Evolutionary conservation across 2,329 filamentous ascomycete genomes (phyloP), one percentile per base, ranked within the genome.

Genomic region (Penicillium sp.): DNA sequence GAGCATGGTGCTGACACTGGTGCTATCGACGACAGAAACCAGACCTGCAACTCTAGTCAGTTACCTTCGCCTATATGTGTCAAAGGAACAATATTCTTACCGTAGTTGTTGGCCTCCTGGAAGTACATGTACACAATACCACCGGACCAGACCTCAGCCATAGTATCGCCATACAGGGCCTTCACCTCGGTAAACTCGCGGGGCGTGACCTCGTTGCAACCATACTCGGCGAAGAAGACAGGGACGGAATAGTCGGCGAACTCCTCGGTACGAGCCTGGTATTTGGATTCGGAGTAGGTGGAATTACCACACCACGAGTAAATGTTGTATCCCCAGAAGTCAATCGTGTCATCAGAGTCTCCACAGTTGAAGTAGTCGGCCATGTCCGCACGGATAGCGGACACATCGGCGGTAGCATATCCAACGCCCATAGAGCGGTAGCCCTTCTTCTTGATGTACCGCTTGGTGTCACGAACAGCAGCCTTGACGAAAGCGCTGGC

Each of bases 251-350:
- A 97, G 73, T 88, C 85, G 59, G 82, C 77, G 80, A 96, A 97
- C 79, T 96, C 93, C 61, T 89, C 78, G 65, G 91, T 91, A 73
- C 93, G 89, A 58, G 86, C 82, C 63, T 87, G 83, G 78, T 92
- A 97, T 53, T 90, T 90, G 1, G 93, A 96, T 59, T 82, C 73
- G 31, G 81, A 71, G 79, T 89, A 93, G 67, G 81, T 86, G 71
- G 89, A 96, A 68, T 91, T 75, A 64, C 93, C 93, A 74, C 93
- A 97, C 93, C 93, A 97, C 43, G 91, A 96, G 84, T 97, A 97
- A 79, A 97, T 96, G 83, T 97, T 97, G 87, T 97, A 96, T 60
- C 93, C 93, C 91, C 91, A 97, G 82, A 93, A 97, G 77, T 97
- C 93, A 64, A 97, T 94, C 58, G 88, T 74, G 70, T 78, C 76